Base-by-base conservation (phyloP, 2,329 filamentous ascomycete species). In the Pseudogymnoascus sp. region DNA sequence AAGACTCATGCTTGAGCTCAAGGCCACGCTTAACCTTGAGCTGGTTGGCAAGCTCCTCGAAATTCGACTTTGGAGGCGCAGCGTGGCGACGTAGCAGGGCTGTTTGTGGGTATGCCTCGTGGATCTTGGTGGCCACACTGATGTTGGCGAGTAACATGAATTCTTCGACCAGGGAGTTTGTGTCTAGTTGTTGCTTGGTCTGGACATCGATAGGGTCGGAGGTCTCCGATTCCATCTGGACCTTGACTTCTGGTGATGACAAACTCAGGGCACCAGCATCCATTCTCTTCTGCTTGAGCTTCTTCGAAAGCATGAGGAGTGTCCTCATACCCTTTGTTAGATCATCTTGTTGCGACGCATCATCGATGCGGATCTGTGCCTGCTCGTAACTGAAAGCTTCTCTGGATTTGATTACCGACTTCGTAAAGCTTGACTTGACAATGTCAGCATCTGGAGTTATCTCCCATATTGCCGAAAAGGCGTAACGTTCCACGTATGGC, bases 71-170 rank as follows among this genome's bases (percentile, higher is more conserved):
- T 6, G 95, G 95, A 3, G 96, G 95, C 13, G 93, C 87, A 16
- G 85, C 92, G 81, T 99, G 95, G 65, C 95, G 90, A 67, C 93
- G 90, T 14, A 99, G 85, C 71, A 99, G 87, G 60, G 95, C 95
- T 0, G 93, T 98, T 77, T 99, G 93, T 0, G 95, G 93, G 77
- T 97, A 98, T 2, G 92, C 87, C 60, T 90, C 85, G 78, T 96
- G 92, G 73, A 96, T 96, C 76, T 92, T 93, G 69, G 87, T 84
- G 6, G 93, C 95, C 31, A 99, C 96, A 70, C 89, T 93, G 73
- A 92, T 92, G 78, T 99, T 99, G 81, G 95, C 96, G 75, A 98
- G 90, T 73, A 99, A 82, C 95, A 99, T 99, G 82, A 99, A 98
- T 75, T 99, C 95, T 75, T 99, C 95, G 28, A 99, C 96, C 4